Evolutionary conservation across 1,284 basidiomycete genomes (phyloP).

Genomic region (Coniferiporia sulphurascens): DNA sequence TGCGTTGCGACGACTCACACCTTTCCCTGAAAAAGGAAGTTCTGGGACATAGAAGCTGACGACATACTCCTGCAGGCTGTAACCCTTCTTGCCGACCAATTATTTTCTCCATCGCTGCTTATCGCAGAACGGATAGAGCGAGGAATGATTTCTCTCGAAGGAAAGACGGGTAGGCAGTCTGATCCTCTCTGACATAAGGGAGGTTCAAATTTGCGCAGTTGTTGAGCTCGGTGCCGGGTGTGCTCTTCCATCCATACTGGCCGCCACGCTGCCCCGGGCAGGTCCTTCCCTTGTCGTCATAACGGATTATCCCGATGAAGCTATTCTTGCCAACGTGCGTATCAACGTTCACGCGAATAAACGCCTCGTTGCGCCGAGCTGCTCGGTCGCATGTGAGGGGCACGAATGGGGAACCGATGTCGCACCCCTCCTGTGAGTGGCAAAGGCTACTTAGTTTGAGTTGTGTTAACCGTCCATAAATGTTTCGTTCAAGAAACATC

Average conservation of each 20-base stretch:
- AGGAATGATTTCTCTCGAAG: slow-evolving; percentile 37
- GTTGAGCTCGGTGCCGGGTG: slow-evolving; percentile 65
- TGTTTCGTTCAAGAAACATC: neutral
- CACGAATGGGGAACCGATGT: slow-evolving; percentile 62
- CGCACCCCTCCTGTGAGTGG: slow-evolving; percentile 43
- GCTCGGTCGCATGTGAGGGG: slow-evolving; percentile 41
- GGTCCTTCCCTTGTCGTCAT: slow-evolving; percentile 47
- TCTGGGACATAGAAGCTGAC: slow-evolving; percentile 16
- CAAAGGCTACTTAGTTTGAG: neutral
- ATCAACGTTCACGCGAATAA: slow-evolving; percentile 49
- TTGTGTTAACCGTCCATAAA: neutral
- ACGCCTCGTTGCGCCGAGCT: slow-evolving; percentile 31
- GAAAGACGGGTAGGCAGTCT: slow-evolving; percentile 34
- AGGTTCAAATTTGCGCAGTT: slow-evolving; percentile 32
- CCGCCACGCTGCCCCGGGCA: slow-evolving; percentile 38
- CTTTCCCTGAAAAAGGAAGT: neutral
- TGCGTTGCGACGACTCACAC: slow-evolving; percentile 23
- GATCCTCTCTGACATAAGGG: neutral
- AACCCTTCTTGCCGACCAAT: slow-evolving; percentile 64
- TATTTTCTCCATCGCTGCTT: slow-evolving; percentile 64
- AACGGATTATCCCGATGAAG: slow-evolving; percentile 64
- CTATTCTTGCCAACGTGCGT: slow-evolving; percentile 50
- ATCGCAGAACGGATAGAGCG: slow-evolving; percentile 61
- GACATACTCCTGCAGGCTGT: slow-evolving; percentile 43
- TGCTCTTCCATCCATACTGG: slow-evolving; percentile 58